A percentile compares a stretch with the other conserved stretches of the same genome.
These are phyloP conservation scores for Ceratocystis lukuohia DNA, from an alignment of 2,329 filamentous ascomycete genomes.

Conservation along the genomic window DNA sequence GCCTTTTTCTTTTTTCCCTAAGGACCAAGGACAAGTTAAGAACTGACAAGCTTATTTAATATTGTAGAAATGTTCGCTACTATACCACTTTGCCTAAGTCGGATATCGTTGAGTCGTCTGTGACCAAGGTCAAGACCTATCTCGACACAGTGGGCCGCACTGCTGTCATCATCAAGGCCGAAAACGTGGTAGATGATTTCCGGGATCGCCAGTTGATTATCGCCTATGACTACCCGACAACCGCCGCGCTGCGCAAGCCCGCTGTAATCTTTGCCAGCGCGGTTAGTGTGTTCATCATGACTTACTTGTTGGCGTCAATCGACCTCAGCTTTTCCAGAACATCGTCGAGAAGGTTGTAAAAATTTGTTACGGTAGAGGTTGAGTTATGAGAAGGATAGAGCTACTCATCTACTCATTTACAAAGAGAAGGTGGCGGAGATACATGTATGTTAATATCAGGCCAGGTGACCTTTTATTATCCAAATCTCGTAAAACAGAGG, in stretches of 20 bases:
- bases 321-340: constrained; percentile 56
- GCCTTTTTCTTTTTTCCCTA: not conserved
- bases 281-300: constrained; percentile 57
- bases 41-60: constrained; percentile 12
- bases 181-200: constrained; percentile 83
- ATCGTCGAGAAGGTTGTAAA: constrained; percentile 17
- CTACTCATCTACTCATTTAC: not conserved
- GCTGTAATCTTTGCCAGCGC: constrained; percentile 63
- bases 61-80: constrained; percentile 62
- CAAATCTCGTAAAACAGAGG: not conserved
- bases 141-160: constrained; percentile 89
- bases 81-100: constrained; percentile 55
- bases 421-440: not conserved
- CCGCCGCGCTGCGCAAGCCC: constrained; percentile 71
- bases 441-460: not conserved
- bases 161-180: constrained; percentile 61
- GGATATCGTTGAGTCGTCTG: constrained; percentile 43
- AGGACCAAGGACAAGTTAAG: not conserved
- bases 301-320: constrained; percentile 63
- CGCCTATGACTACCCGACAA: constrained; percentile 70
- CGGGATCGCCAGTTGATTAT: constrained; percentile 73
- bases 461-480: not conserved
- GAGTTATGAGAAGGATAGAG: not conserved
- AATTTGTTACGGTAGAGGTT: not conserved
- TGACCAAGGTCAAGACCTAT: constrained; percentile 68